Conservation (phyloP, 169 alveolate species). For the Condylostoma magnum region DNA sequence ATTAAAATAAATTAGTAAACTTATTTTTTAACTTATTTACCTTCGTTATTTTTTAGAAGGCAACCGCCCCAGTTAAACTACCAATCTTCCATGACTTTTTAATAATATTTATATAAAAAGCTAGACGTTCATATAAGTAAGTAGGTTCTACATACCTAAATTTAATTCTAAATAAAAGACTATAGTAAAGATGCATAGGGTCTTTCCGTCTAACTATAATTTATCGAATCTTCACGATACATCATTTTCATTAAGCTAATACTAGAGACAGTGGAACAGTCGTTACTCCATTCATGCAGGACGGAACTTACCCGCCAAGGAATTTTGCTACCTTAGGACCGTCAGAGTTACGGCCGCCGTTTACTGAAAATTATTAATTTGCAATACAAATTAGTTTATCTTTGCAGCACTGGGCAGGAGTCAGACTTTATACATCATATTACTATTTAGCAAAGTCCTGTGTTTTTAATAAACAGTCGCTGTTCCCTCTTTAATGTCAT, state of each 20-base stretch:
- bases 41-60: slow-evolving; percentile 54
- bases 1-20: background rate
- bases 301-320: slow-evolving; percentile 37
- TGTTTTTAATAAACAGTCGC: slow-evolving; percentile 64
- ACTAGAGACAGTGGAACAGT: slow-evolving; percentile 42
- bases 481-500: slow-evolving; percentile 32
- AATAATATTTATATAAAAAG: background rate
- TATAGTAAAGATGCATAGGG: slow-evolving; percentile 47
- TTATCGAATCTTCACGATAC: slow-evolving; percentile 33
- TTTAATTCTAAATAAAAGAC: background rate
- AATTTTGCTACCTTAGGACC: slow-evolving; percentile 50
- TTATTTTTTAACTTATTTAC: slow-evolving; percentile 4
- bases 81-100: slow-evolving; percentile 26
- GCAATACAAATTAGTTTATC: background rate
- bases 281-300: slow-evolving; percentile 49
- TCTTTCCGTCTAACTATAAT: slow-evolving; percentile 36
- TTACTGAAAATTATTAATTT: slow-evolving; percentile 37
- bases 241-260: slow-evolving; percentile 31
- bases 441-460: slow-evolving; percentile 44
- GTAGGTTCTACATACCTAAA: no score
- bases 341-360: slow-evolving; percentile 53
- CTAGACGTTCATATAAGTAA: background rate
- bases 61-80: slow-evolving; percentile 57
- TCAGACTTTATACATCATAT: slow-evolving; percentile 45
- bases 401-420: slow-evolving; percentile 61